phyloP scores from a whole-genome alignment of 192 early-diverging fungal genomes.

The Geranomyces michiganensis region DNA sequence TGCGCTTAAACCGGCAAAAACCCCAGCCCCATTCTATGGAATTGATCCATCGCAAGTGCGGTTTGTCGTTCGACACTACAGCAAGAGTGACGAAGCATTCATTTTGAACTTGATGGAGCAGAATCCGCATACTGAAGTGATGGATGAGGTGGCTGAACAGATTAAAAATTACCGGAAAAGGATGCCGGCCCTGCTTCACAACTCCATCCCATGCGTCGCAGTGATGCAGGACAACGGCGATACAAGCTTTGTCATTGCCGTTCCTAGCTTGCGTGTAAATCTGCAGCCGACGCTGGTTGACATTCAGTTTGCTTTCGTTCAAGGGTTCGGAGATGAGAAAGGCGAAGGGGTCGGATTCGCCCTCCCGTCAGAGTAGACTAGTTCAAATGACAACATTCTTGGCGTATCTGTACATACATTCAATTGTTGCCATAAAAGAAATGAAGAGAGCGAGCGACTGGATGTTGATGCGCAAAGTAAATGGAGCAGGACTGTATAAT shows the following conservation, averaged over 20 bases:
- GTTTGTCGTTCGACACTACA: constrained; percentile 31
- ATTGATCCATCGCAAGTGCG: not conserved
- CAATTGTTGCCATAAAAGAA: too few relatives aligned
- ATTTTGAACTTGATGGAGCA: constrained; percentile 19
- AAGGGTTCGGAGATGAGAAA: too few relatives aligned
- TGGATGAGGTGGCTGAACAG: not conserved
- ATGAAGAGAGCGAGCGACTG: too few relatives aligned
- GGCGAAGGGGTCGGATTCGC: too few relatives aligned
- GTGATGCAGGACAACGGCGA: constrained; percentile 27
- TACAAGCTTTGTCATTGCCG: constrained; percentile 16
- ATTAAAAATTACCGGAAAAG: constrained; percentile 24
- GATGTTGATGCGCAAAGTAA: too few relatives aligned
- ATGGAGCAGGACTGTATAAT: too few relatives aligned
- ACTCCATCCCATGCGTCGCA: constrained; percentile 34
- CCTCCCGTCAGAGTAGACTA: too few relatives aligned
- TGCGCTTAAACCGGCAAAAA: not conserved
- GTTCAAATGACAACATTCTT: too few relatives aligned
- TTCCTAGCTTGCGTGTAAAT: constrained; percentile 25
- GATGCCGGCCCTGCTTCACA: constrained; percentile 15
- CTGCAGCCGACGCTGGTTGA: constrained; percentile 31
- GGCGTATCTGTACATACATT: too few relatives aligned
- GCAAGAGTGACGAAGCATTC: not conserved
- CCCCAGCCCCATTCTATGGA: constrained; percentile 13
- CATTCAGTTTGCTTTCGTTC: constrained; percentile 20
- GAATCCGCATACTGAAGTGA: constrained; percentile 10